These are phyloP conservation scores for Mortierella sp. DNA, from an alignment of 371 early-diverging fungal genomes.

Conservation along the genomic window DNA sequence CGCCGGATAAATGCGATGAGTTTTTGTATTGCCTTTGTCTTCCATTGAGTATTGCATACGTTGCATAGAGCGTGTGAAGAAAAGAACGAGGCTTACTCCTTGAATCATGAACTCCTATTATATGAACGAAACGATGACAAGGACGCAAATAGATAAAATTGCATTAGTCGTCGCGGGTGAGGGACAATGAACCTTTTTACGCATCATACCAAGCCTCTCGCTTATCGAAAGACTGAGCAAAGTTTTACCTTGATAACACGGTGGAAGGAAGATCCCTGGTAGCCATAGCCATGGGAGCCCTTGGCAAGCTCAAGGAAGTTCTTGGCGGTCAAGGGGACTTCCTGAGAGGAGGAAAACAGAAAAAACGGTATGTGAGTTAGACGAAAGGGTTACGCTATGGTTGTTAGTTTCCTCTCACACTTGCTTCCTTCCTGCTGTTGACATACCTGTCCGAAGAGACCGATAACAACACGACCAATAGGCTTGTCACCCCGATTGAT, in stretches of 20 bases:
- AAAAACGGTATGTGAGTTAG: neutral
- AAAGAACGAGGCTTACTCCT: constrained; percentile 48
- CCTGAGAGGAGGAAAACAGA: constrained; percentile 55
- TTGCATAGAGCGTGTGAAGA: neutral
- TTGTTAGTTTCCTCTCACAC: neutral
- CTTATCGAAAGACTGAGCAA: neutral
- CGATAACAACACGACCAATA: constrained; percentile 91
- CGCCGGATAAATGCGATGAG: neutral
- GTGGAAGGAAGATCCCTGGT: constrained; percentile 92
- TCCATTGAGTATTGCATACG: too few relatives aligned
- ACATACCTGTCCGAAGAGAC: constrained; percentile 80
- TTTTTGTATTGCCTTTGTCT: neutral
- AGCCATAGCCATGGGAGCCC: constrained; percentile 88
- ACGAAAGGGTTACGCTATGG: neutral
- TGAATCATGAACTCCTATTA: constrained; percentile 86
- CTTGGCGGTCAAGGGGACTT: constrained; percentile 87
- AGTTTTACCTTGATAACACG: constrained; percentile 83
- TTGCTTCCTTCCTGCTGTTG: neutral
- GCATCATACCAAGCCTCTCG: neutral
- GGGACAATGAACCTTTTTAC: neutral
- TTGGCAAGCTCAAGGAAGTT: constrained; percentile 94
- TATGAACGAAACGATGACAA: neutral
- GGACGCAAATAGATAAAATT: constrained; percentile 1
- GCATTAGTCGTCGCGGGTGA: neutral
- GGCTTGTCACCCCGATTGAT: constrained; percentile 86